Percentiles rank a stretch among this genome's conserved stretches.
Conservation (phyloP, 306 rosid species). For the Alnus rubra region DNA sequence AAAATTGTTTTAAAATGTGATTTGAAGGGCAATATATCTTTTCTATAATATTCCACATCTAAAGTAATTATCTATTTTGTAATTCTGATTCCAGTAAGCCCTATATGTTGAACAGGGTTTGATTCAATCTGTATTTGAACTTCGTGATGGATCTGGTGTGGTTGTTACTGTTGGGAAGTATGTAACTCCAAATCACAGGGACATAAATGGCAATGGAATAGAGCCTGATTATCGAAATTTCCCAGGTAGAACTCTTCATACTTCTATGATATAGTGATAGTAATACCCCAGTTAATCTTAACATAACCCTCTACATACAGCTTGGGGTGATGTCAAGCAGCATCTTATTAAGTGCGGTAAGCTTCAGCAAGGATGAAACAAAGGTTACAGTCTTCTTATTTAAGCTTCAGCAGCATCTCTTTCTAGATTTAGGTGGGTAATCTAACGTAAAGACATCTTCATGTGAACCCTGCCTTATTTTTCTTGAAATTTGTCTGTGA, state of each 20-base stretch:
- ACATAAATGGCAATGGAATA: conserved; percentile 91
- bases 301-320: conserved; percentile 41
- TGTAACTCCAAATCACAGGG: conserved; percentile 84
- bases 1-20: neutral
- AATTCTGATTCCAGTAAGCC: conserved; percentile 25
- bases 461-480: neutral
- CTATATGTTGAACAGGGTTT: conserved; percentile 60
- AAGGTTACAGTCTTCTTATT: conserved; percentile 24
- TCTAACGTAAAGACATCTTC: neutral
- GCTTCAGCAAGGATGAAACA: conserved; percentile 52
- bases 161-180: conserved; percentile 96
- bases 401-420: conserved; percentile 1
- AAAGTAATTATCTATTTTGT: conserved; percentile 3
- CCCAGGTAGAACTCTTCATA: conserved; percentile 56
- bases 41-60: neutral
- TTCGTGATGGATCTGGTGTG: conserved; percentile 89
- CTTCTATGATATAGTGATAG: conserved; percentile 8
- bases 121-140: conserved; percentile 95
- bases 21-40: neutral
- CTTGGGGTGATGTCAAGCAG: conserved; percentile 65
- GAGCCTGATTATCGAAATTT: conserved; percentile 82
- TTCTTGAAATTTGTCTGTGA: neutral
- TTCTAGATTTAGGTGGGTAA: neutral
- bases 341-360: conserved; percentile 63
- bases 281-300: conserved; percentile 27